Conservation (phyloP, 2,329 filamentous ascomycete genomes). For the Claviceps sp. region DNA sequence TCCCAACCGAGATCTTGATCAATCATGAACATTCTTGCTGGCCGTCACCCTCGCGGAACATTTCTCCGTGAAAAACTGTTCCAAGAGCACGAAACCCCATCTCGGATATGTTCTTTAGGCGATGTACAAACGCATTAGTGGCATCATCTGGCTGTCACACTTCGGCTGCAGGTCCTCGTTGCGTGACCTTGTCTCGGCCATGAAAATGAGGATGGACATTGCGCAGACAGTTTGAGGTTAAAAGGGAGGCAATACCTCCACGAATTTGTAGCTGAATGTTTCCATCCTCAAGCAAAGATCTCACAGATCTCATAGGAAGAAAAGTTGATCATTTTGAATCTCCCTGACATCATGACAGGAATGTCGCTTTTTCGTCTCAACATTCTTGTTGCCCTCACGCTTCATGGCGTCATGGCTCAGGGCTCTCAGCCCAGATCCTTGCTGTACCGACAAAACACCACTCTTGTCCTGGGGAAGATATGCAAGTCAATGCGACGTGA, state of each 20-base stretch:
- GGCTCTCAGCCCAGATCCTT: neutral
- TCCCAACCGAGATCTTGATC: conserved; percentile 1
- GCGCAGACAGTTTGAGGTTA: neutral
- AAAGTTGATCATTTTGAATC: neutral
- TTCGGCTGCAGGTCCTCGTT: neutral
- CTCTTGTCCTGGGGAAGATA: conserved; percentile 5
- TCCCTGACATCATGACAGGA: neutral
- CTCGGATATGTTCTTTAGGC: neutral
- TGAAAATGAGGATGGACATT: neutral
- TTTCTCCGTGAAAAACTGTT: neutral
- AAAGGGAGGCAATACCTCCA: neutral
- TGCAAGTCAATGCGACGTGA: conserved; percentile 4
- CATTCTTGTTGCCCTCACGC: neutral
- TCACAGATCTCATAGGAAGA: neutral
- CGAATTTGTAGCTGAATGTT: neutral
- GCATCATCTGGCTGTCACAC: neutral
- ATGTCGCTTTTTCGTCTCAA: neutral
- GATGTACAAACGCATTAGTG: neutral
- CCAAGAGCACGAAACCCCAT: neutral
- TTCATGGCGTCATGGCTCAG: conserved; percentile 2
- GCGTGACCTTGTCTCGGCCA: neutral
- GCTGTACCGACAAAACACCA: neutral
- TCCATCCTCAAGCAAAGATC: neutral
- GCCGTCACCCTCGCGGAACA: neutral
- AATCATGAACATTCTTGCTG: neutral